Base-by-base conservation (phyloP, 2,329 filamentous ascomycete species). In the Penicillium frequentans region DNA sequence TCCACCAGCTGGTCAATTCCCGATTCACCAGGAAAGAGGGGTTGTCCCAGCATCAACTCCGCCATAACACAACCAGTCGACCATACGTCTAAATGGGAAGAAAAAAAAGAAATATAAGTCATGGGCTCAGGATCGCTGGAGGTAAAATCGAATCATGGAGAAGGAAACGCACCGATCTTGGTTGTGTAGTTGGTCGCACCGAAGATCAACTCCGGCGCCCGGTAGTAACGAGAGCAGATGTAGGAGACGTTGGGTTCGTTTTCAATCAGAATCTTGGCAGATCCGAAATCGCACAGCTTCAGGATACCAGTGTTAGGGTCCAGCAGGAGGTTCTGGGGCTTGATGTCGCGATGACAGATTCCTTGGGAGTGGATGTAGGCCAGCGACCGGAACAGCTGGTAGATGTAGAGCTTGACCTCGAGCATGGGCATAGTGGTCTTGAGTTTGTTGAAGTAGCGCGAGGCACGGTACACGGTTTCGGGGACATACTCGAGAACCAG, bases 171-270 rank as follows among this genome's bases (percentile, higher is more conserved):
- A 99, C 95, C 95, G 76, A 99, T 99, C 83, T 99, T 99, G 67
- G 95, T 98, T 56, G 95, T 98, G 81, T 99, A 99, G 81, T 99
- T 99, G 52, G 95, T 99, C 39, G 95, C 95, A 67, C 95, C 95
- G 72, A 99, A 99, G 71, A 99, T 99, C 74, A 99, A 84, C 77
- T 99, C 95, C 1, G 95, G 95, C 49, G 95, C 95, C 72, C 95
- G 89, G 82, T 99, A 99, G 83, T 99, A 99, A 71, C 95, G 88
- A 60, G 95, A 99, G 82, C 95, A 99, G 72, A 99, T 99, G 84
- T 99, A 99, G 52, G 95, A 99, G 53, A 99, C 95, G 68, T 99
- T 99, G 54, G 95, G 95, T 82, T 99, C 95, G 71, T 98, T 97
- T 79, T 97, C 93, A 53, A 99, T 91, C 65, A 99, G 81, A 64